A percentile compares a stretch with the other conserved stretches of the same genome.
These are phyloP conservation scores for Jacaranda copaia DNA, from an alignment of 257 asterid species.

Conservation along the genomic window DNA sequence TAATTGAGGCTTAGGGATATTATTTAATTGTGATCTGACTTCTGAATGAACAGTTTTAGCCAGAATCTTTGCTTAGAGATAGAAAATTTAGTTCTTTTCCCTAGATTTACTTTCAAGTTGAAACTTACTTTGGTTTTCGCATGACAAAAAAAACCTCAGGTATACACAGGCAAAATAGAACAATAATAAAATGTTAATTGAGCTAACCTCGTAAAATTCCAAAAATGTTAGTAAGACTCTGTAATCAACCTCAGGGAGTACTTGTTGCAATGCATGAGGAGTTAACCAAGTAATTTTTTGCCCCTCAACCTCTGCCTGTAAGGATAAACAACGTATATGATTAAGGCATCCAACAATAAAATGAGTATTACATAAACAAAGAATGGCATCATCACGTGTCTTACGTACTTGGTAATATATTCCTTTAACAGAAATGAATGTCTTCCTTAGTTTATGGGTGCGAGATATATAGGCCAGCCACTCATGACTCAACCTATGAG, in stretches of 20 bases:
- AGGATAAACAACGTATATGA: background rate
- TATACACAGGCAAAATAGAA: background rate
- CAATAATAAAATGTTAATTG: background rate
- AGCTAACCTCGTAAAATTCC: slow-evolving; percentile 87
- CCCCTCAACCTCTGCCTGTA: slow-evolving; percentile 93
- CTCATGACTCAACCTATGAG: slow-evolving; percentile 91
- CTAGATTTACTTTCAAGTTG: background rate
- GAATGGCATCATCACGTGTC: background rate
- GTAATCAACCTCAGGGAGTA: slow-evolving; percentile 91
- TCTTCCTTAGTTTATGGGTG: slow-evolving; percentile 89
- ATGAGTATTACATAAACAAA: slow-evolving; percentile 24
- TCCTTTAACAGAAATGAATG: slow-evolving; percentile 95
- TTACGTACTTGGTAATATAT: slow-evolving; percentile 84
- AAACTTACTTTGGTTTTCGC: background rate
- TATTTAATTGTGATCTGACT: background rate
- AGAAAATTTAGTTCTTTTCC: background rate
- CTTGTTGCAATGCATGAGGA: slow-evolving; percentile 98
- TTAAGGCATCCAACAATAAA: slow-evolving; percentile 21
- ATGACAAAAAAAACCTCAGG: background rate
- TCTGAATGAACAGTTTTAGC: background rate
- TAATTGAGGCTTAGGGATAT: background rate
- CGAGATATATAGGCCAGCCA: slow-evolving; percentile 97
- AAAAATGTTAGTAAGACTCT: slow-evolving; percentile 86
- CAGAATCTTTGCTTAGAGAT: background rate
- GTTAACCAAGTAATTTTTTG: slow-evolving; percentile 96